phyloP scores from a whole-genome alignment of 345 rosid genomes.

The Rhodomyrtus tomentosa region DNA sequence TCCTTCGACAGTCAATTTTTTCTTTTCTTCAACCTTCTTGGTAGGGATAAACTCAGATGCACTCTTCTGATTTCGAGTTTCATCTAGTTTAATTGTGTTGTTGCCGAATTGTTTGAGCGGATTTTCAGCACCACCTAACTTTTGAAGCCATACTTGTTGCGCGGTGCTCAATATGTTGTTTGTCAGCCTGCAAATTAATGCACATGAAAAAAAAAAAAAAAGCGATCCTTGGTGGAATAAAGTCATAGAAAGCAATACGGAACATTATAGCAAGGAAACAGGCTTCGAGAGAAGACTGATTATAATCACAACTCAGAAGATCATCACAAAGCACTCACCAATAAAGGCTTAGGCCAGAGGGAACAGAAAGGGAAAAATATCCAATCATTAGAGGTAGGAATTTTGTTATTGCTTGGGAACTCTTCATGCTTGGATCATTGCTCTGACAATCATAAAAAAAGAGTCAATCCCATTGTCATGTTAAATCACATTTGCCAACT shows the following conservation, averaged over 20 bases:
- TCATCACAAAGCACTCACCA: slow-evolving; percentile 41
- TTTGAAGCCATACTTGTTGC: slow-evolving; percentile 95
- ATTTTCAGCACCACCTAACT: slow-evolving; percentile 67
- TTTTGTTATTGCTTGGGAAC: slow-evolving; percentile 72
- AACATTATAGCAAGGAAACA: not conserved
- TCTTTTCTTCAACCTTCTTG: slow-evolving; percentile 16
- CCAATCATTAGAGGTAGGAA: slow-evolving; percentile 87
- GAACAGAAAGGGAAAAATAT: slow-evolving; percentile 94
- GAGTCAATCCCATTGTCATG: not conserved
- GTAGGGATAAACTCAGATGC: slow-evolving; percentile 21
- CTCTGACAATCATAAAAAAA: slow-evolving; percentile 25
- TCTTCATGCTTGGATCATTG: slow-evolving; percentile 83
- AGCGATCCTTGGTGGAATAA: not conserved
- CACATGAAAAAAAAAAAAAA: not conserved
- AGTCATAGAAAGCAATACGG: not conserved
- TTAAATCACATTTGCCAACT: not conserved
- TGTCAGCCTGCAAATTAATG: slow-evolving; percentile 53
- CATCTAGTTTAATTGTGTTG: slow-evolving; percentile 22
- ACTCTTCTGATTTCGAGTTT: slow-evolving; percentile 24
- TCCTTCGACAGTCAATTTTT: slow-evolving; percentile 41
- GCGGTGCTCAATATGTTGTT: slow-evolving; percentile 81
- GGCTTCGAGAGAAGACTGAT: not conserved
- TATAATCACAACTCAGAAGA: not conserved
- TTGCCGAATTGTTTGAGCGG: slow-evolving; percentile 28
- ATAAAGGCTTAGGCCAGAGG: slow-evolving; percentile 95